Conservation (phyloP, 495 filamentous ascomycete genomes). For the Xylaria longipes region DNA sequence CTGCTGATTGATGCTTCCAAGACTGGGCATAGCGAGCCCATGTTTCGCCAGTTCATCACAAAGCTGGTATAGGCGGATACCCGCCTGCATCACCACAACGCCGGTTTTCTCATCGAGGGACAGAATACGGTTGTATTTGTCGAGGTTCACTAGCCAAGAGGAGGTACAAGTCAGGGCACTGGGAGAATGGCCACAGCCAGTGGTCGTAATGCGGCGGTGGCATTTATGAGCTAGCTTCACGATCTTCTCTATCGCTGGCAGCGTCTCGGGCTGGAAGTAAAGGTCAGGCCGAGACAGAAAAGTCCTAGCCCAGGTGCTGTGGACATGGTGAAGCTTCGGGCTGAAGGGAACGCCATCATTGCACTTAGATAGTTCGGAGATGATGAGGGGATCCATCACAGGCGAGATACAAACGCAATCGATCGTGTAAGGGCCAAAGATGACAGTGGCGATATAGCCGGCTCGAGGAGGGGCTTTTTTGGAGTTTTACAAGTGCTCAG, state of each 20-base stretch:
- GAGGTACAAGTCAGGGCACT: constrained; percentile 93
- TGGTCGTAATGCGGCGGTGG: constrained; percentile 77
- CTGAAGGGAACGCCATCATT: constrained; percentile 71
- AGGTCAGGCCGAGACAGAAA: constrained; percentile 87
- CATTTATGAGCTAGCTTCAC: constrained; percentile 81
- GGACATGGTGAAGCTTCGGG: constrained; percentile 69
- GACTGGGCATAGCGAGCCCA: constrained; percentile 82
- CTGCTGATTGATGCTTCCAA: constrained; percentile 95
- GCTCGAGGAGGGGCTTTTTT: not conserved
- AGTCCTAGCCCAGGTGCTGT: constrained; percentile 97
- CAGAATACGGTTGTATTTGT: constrained; percentile 76
- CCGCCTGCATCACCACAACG: constrained; percentile 78
- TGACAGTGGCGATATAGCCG: not conserved
- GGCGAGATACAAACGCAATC: not conserved
- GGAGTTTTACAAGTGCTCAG: constrained; percentile 6
- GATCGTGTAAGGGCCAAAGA: not conserved
- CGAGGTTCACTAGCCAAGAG: constrained; percentile 92
- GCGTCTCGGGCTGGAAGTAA: constrained; percentile 80
- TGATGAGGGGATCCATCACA: constrained; percentile 44
- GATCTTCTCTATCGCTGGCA: constrained; percentile 81
- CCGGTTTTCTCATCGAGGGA: constrained; percentile 67
- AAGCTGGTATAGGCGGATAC: constrained; percentile 79
- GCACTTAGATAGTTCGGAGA: constrained; percentile 40
- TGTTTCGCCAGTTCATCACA: constrained; percentile 69
- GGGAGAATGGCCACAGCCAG: constrained; percentile 89